Base-by-base conservation (phyloP, 164 flowering plant species). In the Vitis cinerea region DNA sequence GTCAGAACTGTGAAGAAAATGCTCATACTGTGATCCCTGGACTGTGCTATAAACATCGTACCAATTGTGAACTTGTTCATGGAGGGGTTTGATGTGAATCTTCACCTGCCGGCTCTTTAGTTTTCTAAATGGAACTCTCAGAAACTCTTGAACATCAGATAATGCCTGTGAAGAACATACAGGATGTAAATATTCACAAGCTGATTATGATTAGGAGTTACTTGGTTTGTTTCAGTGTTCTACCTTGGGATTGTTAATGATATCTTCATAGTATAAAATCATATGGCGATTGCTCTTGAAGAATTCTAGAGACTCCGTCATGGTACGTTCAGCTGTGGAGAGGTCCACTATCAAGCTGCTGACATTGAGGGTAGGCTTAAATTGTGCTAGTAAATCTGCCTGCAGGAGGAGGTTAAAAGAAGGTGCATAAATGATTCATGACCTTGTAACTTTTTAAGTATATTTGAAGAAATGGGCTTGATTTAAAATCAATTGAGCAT, bases 311-410 rank as follows among this genome's bases (percentile, higher is more conserved):
- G 62, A 27, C 11, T 59, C 8, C 0, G 7, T 14, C 15, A 30
- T 30, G 3, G 11, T 13, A 12, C 1, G 44, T 30, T 59, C 62
- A 6, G 62, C 47, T 2, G 6, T 30, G 8, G 37, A 23, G 12
- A 59, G 62, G 15, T 27, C 47, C 30, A 13, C 44, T 29, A 59
- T 59, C n/a, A 59, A 44, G 37, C 4, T 6, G 15, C 44, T 59
- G 47, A 30, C 37, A 59, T 29, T 27, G 44, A 59, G 47, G 6
- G 37, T 59, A 23, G 62, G 62, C 47, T 23, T 27, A 44, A 27
- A 59, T 29, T 59, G 44, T 59, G 62, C 62, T 17, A 59, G 30
- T 11, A 59, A 12, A 13, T 59, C 62, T 11, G 62, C 62, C 62
- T 59, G 62, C 44, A 59, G 23, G 5, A 7, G 12, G 8, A 4